A percentile compares a stretch with the other conserved stretches of the same genome.
These are phyloP conservation scores for Fusarium odoratissimum DNA, from an alignment of 2,329 filamentous ascomycete genomes.

Conservation along the genomic window DNA sequence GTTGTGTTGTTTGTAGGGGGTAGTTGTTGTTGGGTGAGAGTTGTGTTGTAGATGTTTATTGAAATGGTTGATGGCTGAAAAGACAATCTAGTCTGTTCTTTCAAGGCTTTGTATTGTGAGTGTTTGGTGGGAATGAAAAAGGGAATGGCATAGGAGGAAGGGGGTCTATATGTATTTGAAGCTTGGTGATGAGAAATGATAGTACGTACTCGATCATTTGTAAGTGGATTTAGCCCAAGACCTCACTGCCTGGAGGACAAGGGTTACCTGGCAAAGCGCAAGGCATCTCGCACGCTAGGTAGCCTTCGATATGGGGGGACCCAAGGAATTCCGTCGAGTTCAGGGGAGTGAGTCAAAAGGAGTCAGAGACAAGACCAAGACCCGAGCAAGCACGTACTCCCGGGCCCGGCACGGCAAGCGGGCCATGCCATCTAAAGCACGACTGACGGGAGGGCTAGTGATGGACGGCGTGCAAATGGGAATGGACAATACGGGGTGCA, in stretches of 20 bases:
- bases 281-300: constrained; percentile 37
- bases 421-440: constrained; percentile 38
- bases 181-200: constrained; percentile 31
- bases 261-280: constrained; percentile 34
- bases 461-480: constrained; percentile 32
- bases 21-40: constrained; percentile 11
- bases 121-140: constrained; percentile 29
- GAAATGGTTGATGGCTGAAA: constrained; percentile 1
- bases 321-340: constrained; percentile 19
- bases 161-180: constrained; percentile 41
- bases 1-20: constrained; percentile 22
- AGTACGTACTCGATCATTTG: constrained; percentile 40
- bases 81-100: constrained; percentile 1
- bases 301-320: constrained; percentile 30
- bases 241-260: constrained; percentile 37
- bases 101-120: constrained; percentile 24
- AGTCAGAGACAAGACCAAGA: constrained; percentile 26
- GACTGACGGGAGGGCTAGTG: constrained; percentile 32
- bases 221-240: constrained; percentile 35
- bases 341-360: constrained; percentile 39
- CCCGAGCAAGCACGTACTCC: constrained; percentile 33
- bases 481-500: constrained; percentile 29
- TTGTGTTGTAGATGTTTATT: constrained; percentile 13
- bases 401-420: constrained; percentile 36
- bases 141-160: constrained; percentile 21